A percentile compares a stretch with the other conserved stretches of the same genome.
Conservation (phyloP, 352 stramenopile species). For the Phytophthora pisi region DNA sequence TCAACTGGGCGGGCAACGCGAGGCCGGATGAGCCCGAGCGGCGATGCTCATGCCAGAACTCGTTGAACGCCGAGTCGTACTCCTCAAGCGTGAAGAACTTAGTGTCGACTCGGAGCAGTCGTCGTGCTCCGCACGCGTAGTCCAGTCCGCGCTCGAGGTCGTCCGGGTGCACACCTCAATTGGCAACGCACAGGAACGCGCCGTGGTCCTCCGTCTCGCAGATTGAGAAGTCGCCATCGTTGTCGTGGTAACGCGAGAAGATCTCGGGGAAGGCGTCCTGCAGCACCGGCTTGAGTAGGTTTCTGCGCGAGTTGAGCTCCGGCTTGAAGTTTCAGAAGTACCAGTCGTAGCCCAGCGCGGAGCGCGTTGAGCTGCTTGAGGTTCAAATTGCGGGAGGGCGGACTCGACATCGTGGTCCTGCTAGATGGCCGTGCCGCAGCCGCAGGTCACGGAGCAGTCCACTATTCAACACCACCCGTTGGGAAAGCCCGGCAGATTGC, state of each 20-base stretch:
- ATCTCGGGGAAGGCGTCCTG: slow-evolving; percentile 66
- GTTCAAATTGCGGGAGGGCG: slow-evolving; percentile 67
- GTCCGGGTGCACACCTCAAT: slow-evolving; percentile 56
- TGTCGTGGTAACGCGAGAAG: slow-evolving; percentile 51
- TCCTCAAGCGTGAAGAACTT: slow-evolving; percentile 54
- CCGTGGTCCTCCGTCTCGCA: slow-evolving; percentile 66
- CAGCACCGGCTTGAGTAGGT: slow-evolving; percentile 74
- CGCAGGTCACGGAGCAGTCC: slow-evolving; percentile 49
- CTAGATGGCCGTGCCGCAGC: slow-evolving; percentile 47
- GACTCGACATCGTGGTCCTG: slow-evolving; percentile 73
- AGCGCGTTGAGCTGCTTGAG: slow-evolving; percentile 93
- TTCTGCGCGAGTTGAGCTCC: slow-evolving; percentile 80
- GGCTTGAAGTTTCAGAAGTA: slow-evolving; percentile 87
- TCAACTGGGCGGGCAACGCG: no score
- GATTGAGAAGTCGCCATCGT: slow-evolving; percentile 54
- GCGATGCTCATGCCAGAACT: slow-evolving; percentile 37
- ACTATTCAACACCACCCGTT: slow-evolving; percentile 89
- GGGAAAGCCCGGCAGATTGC: slow-evolving; percentile 58
- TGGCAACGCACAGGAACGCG: slow-evolving; percentile 61
- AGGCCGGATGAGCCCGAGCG: slow-evolving; percentile 29
- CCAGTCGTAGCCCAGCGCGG: slow-evolving; percentile 86
- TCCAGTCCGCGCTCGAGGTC: slow-evolving; percentile 54
- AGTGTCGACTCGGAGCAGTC: slow-evolving; percentile 50
- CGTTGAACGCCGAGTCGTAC: slow-evolving; percentile 59
- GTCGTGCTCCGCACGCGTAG: slow-evolving; percentile 51